phyloP scores from a whole-genome alignment of 1,139 yeast species.

The Taphrina confusa region DNA sequence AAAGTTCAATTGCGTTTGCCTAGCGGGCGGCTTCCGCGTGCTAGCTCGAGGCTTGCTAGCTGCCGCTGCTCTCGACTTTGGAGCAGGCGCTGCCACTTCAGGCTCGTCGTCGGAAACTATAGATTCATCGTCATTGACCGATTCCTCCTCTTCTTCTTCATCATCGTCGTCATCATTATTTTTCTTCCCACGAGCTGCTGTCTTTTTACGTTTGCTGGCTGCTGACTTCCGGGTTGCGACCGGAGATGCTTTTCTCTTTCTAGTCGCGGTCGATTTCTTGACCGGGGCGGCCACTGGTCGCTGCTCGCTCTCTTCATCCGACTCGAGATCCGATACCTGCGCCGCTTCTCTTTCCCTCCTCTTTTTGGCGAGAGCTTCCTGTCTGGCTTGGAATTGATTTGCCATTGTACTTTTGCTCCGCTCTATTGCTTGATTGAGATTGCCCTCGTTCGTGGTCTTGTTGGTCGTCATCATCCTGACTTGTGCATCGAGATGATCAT shows the following conservation, averaged over 20 bases:
- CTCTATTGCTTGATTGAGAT: conserved; percentile 45
- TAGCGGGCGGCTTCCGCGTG: background rate
- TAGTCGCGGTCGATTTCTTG: background rate
- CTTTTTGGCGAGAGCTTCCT: conserved; percentile 1
- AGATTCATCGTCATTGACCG: background rate
- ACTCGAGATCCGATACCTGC: conserved; percentile 25
- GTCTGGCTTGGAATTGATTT: conserved; percentile 3
- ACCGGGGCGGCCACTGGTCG: background rate
- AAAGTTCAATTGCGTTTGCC: conserved; percentile 13
- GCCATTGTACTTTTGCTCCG: conserved; percentile 37
- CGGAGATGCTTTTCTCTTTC: conserved; percentile 4
- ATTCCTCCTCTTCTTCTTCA: background rate
- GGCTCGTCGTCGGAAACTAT: conserved; percentile 7
- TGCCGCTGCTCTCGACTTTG: background rate
- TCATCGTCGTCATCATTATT: conserved; percentile 1
- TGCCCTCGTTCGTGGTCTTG: conserved; percentile 47
- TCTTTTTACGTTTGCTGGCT: conserved; percentile 1
- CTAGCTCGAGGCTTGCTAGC: background rate
- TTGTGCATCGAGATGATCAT: conserved; percentile 64
- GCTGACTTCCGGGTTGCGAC: background rate
- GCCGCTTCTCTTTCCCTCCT: background rate
- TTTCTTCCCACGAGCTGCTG: background rate
- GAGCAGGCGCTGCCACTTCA: conserved; percentile 1
- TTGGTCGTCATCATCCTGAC: conserved; percentile 56
- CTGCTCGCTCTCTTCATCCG: conserved; percentile 2